Evolutionary conservation across 495 filamentous ascomycete genomes (phyloP), one percentile per base, ranked within the genome.

Genomic region (Talaromyces thailandensis): DNA sequence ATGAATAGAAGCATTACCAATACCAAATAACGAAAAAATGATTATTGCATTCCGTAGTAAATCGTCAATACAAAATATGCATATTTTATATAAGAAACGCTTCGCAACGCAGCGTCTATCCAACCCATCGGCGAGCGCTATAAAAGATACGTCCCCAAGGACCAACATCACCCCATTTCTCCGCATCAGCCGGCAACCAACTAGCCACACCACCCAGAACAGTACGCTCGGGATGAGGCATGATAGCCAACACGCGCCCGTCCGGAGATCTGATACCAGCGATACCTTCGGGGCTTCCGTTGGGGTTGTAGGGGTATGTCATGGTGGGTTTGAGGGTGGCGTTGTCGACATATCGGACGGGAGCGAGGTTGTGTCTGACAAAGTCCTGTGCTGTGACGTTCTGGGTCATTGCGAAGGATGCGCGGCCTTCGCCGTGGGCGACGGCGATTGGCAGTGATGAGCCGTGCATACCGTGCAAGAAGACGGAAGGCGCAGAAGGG

Each of bases 191-290:
- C 11, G 91, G 88, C 56, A 89, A 70, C 67, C 86, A 97, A 70
- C 90, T 93, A 32, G 81, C 88, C 65, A 92, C 87, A 64, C 92
- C 89, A 63, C 81, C 86, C 77, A 96, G 74, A 32, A 96, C 83
- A n/a, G 92, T 96, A 6, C 93, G 83, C 76, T 98, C 93, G 8
- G 93, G 92, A 76, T 97, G 93, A 67, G 94, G 94, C 93, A 98
- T 98, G 78, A 97, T 85, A 9, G 91, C 93, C 67, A 98, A 68
- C 0, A 96, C 91, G 64, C 94, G 84, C 2, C 94, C 94, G 70
- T 97, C 88, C 58, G 75, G 78, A 66, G 83, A 93, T 52, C 86
- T 81, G 1, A 98, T 85, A 66, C 87, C 93, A 2, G 94, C 89
- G 66, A 98, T 88, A 70, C 92, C 94, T 45, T 84, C 83, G 11